These are phyloP conservation scores for Vanrija sp. DNA, from an alignment of 1,284 basidiomycete genomes.

Conservation along the genomic window DNA sequence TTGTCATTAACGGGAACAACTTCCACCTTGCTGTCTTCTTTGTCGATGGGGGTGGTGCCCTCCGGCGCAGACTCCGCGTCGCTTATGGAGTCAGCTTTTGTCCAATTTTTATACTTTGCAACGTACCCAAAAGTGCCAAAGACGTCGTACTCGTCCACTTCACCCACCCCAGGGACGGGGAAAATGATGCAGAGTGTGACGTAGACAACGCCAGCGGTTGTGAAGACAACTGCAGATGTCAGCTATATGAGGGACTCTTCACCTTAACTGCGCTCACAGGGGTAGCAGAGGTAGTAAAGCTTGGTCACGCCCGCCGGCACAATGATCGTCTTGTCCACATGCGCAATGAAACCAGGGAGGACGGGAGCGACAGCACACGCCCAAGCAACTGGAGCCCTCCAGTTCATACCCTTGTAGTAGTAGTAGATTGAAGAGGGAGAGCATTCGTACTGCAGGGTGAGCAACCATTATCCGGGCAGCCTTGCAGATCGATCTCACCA, in stretches of 20 bases:
- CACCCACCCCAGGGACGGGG: constrained; percentile 23
- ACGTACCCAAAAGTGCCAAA: constrained; percentile 35
- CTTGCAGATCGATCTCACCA: constrained; percentile 20
- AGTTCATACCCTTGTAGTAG: constrained; percentile 47
- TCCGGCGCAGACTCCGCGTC: too few species aligned
- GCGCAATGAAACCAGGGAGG: constrained; percentile 45
- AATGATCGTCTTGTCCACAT: constrained; percentile 24
- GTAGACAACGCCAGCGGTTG: constrained; percentile 36
- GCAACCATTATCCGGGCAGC: neutral
- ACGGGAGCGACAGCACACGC: constrained; percentile 42
- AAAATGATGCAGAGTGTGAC: constrained; percentile 33
- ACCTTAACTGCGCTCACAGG: constrained; percentile 13
- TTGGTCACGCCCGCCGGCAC: constrained; percentile 30
- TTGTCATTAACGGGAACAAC: too few species aligned
- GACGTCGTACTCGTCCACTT: constrained; percentile 37
- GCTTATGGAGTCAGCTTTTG: too few species aligned
- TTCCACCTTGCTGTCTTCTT: too few species aligned
- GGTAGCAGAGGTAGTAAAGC: constrained; percentile 43
- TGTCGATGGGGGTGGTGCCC: too few species aligned
- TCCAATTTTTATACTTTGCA: neutral
- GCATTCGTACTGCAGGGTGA: constrained; percentile 18
- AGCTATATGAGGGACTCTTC: neutral
- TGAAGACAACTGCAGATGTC: constrained; percentile 32
- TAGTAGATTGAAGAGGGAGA: constrained; percentile 25
- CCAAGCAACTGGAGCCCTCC: constrained; percentile 45